phyloP scores from a whole-genome alignment of 768 basidiomycete species.

The Dentipellis fragilis region DNA sequence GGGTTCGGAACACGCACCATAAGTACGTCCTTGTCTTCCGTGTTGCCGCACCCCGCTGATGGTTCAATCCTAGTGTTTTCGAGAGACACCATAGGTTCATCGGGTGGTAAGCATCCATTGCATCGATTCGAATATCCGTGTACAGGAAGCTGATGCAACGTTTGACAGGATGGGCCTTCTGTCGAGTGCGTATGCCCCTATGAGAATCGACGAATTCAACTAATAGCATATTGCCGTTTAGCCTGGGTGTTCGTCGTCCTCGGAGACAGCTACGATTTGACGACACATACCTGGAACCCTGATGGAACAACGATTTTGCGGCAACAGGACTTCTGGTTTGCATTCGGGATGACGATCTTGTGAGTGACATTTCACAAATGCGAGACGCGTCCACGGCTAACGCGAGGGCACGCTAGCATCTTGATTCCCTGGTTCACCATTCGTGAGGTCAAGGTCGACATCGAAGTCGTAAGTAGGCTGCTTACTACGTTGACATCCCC shows the following conservation, averaged over 20 bases:
- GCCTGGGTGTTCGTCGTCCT: conserved; percentile 63
- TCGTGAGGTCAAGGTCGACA: conserved; percentile 60
- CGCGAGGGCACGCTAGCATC: conserved; percentile 32
- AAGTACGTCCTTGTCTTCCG: conserved; percentile 34
- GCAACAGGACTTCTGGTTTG: conserved; percentile 75
- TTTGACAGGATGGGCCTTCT: conserved; percentile 30
- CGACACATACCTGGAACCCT: conserved; percentile 46
- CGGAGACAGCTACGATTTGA: conserved; percentile 49
- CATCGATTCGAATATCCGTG: conserved; percentile 31
- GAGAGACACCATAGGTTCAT: conserved; percentile 75
- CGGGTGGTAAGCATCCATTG: conserved; percentile 50
- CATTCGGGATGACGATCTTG: conserved; percentile 65
- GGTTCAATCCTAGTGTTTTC: conserved; percentile 45
- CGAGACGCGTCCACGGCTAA: background rate
- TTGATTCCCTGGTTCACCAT: conserved; percentile 69
- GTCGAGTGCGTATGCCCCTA: conserved; percentile 31
- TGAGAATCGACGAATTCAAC: background rate
- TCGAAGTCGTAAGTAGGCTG: conserved; percentile 50
- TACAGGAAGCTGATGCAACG: background rate
- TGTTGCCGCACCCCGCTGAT: background rate
- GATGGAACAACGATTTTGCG: conserved; percentile 43
- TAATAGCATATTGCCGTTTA: background rate
- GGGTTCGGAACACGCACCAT: conserved; percentile 74
- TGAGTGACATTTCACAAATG: conserved; percentile 22
- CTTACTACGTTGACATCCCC: background rate